These are phyloP conservation scores for Metarhizium guizhouense DNA, from an alignment of 2,329 filamentous ascomycete species.

Conservation along the genomic window DNA sequence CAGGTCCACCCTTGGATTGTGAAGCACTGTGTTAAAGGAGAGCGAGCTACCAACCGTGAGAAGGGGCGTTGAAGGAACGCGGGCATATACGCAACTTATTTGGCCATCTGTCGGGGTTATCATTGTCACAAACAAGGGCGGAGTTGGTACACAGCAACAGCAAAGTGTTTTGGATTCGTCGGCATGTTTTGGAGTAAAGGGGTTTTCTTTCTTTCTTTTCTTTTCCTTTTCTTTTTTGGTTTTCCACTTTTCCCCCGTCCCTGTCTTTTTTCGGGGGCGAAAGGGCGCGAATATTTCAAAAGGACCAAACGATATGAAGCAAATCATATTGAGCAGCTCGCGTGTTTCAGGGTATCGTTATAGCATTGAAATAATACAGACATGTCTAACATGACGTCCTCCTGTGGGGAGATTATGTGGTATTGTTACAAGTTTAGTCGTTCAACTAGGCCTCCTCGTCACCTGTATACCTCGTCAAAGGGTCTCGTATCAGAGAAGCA, in stretches of 20 bases:
- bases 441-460: conserved; percentile 12
- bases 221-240: neutral
- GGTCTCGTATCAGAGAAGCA: conserved; percentile 91
- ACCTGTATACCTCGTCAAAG: conserved; percentile 94
- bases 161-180: conserved; percentile 11
- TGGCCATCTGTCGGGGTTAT: conserved; percentile 5
- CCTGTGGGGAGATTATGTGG: conserved; percentile 1
- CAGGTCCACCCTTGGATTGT: conserved; percentile 92
- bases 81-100: conserved; percentile 11
- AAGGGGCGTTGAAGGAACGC: conserved; percentile 20
- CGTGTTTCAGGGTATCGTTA: conserved; percentile 1
- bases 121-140: neutral
- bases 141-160: conserved; percentile 9
- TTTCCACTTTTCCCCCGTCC: neutral
- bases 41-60: conserved; percentile 42
- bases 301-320: neutral
- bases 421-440: conserved; percentile 3
- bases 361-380: neutral
- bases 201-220: neutral
- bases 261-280: neutral
- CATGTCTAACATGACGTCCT: neutral
- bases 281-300: too few species aligned
- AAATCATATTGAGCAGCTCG: neutral
- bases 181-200: conserved; percentile 22
- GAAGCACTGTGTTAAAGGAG: conserved; percentile 77